Evolutionary conservation across 768 basidiomycete species (phyloP).

Genomic region (Panaeolus papilionaceus): DNA sequence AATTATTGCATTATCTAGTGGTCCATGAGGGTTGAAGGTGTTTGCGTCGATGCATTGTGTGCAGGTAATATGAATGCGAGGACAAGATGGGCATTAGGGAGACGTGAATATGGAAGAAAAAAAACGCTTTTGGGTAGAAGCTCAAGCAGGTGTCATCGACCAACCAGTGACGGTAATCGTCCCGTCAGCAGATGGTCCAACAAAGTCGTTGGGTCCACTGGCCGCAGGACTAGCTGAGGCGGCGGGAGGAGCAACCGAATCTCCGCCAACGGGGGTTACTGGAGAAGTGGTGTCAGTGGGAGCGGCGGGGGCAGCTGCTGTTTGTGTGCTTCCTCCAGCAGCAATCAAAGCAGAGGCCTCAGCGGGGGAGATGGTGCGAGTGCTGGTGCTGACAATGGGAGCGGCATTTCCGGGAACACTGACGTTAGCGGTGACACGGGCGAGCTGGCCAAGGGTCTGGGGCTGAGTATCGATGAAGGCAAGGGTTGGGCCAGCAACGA

Average conservation of each 20-base stretch:
- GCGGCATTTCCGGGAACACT: conserved; percentile 22
- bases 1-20: conserved; percentile 12
- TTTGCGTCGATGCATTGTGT: neutral
- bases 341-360: conserved; percentile 45
- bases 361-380: conserved; percentile 40
- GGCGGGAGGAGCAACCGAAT: conserved; percentile 25
- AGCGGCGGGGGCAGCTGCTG: conserved; percentile 22
- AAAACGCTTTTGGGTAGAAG: conserved; percentile 10
- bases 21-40: neutral
- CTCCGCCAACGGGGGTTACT: too few species aligned
- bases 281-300: conserved; percentile 24
- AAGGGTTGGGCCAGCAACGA: conserved; percentile 76
- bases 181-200: conserved; percentile 49
- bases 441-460: conserved; percentile 56
- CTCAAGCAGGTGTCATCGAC: conserved; percentile 25
- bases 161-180: conserved; percentile 54
- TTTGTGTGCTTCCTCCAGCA: conserved; percentile 21
- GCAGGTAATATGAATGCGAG: neutral
- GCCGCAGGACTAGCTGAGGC: conserved; percentile 26
- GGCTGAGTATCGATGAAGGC: conserved; percentile 68
- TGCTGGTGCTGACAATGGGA: conserved; percentile 28
- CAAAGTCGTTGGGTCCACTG: conserved; percentile 45
- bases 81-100: conserved; percentile 1
- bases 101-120: conserved; percentile 15
- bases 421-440: conserved; percentile 32